A percentile compares a stretch with the other conserved stretches of the same genome.
Evolutionary conservation across 2,329 filamentous ascomycete genomes (phyloP).

Genomic region (Aspergillus proliferans): DNA sequence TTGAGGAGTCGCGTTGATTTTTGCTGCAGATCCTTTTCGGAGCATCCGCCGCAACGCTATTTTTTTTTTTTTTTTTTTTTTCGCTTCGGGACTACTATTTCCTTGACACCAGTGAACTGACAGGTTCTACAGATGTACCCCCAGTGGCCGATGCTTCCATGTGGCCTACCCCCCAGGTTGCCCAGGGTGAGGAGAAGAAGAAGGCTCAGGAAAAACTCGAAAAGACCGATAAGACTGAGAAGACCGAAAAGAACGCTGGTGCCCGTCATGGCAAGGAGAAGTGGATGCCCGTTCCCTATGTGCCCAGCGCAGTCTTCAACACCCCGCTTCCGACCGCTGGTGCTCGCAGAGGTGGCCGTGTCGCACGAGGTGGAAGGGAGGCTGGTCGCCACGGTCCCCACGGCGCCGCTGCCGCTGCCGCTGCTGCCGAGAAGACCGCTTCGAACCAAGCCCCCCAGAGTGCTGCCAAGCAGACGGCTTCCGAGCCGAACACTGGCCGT

Average conservation of each 20-base stretch:
- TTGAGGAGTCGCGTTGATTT: not conserved
- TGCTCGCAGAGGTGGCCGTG: constrained; percentile 48
- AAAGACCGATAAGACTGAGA: constrained; percentile 56
- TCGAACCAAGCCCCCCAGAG: constrained; percentile 22
- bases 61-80: too few relatives aligned
- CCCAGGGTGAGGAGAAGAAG: constrained; percentile 68
- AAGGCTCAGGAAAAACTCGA: constrained; percentile 60
- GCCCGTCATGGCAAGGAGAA: constrained; percentile 65
- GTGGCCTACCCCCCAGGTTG: constrained; percentile 87
- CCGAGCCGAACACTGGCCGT: constrained; percentile 29
- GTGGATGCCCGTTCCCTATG: constrained; percentile 78
- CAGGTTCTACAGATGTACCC: constrained; percentile 41
- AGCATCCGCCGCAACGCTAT: too few relatives aligned
- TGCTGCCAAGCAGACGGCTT: constrained; percentile 24
- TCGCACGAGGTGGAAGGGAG: constrained; percentile 51
- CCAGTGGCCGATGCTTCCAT: constrained; percentile 68
- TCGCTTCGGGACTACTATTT: not conserved
- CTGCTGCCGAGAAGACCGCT: constrained; percentile 26
- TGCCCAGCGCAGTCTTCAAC: constrained; percentile 77
- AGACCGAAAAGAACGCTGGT: constrained; percentile 44
- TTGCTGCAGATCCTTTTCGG: not conserved
- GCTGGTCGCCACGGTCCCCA: constrained; percentile 41
- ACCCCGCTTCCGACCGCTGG: constrained; percentile 60
- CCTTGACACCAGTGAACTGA: constrained; percentile 8
- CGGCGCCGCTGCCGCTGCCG: constrained; percentile 21